Conservation (phyloP, 768 basidiomycete species). For the Trametes gibbosa region DNA sequence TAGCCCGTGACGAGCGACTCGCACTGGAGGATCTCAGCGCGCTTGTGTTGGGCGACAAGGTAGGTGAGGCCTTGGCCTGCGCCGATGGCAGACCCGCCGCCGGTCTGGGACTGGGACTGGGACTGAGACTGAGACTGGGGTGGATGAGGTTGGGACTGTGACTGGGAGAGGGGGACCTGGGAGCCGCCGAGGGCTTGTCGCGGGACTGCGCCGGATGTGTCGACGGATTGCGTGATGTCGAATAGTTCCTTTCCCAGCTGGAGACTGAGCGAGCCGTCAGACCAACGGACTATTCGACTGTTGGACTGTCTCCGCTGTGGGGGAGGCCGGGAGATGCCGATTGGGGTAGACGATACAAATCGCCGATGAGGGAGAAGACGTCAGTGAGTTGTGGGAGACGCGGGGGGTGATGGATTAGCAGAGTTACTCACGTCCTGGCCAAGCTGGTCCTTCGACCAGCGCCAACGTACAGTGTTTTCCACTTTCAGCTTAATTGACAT, state of each 20-base stretch:
- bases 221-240: constrained; percentile 79
- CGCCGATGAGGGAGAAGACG: neutral
- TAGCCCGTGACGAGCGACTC: constrained; percentile 82
- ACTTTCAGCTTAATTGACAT: constrained; percentile 86
- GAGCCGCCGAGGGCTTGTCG: constrained; percentile 55
- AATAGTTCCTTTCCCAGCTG: constrained; percentile 93
- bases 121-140: too few relatives aligned
- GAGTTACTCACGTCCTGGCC: constrained; percentile 70
- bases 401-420: neutral
- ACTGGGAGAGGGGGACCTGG: constrained; percentile 33
- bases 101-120: constrained; percentile 30
- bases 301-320: constrained; percentile 82
- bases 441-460: constrained; percentile 78
- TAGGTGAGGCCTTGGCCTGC: constrained; percentile 75
- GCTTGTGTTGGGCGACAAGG: constrained; percentile 86
- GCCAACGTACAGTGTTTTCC: constrained; percentile 94
- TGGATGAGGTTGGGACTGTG: too few relatives aligned
- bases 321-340: too few relatives aligned
- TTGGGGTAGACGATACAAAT: neutral
- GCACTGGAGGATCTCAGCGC: constrained; percentile 81
- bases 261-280: constrained; percentile 88
- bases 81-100: constrained; percentile 16
- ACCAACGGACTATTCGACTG: constrained; percentile 90
- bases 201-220: constrained; percentile 67
- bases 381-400: neutral